Evolutionary conservation across 2,329 filamentous ascomycete species (phyloP).

Genomic region (Sclerotinia trifoliorum): DNA sequence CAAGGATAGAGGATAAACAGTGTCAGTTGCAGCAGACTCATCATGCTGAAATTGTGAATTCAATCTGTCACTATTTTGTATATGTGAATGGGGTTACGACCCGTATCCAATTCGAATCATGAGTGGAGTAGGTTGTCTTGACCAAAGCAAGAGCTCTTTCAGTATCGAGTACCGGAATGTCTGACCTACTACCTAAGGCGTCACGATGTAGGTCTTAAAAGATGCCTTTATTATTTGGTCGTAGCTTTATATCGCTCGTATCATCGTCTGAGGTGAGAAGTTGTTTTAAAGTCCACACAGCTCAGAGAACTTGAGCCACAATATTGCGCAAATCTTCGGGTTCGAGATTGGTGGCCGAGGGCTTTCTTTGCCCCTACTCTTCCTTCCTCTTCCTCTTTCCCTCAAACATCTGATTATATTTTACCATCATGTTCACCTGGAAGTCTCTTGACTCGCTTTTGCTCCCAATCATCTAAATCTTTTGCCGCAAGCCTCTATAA

Average conservation of each 20-base stretch:
- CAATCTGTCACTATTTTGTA: neutral
- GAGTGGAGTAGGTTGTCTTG: neutral
- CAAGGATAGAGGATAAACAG: neutral
- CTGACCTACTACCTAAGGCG: constrained; percentile 21
- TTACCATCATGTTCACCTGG: constrained; percentile 88
- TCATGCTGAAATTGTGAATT: neutral
- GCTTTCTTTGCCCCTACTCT: no score
- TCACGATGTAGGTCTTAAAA: neutral
- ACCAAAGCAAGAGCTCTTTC: constrained; percentile 19
- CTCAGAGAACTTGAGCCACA: constrained; percentile 2
- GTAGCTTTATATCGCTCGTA: constrained; percentile 9
- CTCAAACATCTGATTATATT: constrained; percentile 46
- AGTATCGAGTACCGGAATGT: neutral
- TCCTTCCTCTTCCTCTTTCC: neutral
- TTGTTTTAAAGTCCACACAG: constrained; percentile 7
- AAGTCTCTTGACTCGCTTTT: constrained; percentile 87
- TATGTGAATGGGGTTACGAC: neutral
- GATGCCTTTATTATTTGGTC: constrained; percentile 17
- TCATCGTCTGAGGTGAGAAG: neutral
- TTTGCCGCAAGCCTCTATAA: constrained; percentile 75
- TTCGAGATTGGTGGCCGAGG: neutral
- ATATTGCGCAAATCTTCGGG: neutral
- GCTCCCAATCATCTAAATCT: constrained; percentile 94
- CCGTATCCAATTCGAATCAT: neutral
- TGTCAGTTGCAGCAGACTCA: neutral